Conservation (phyloP, 345 rosid genomes). For the Arabidopsis suecica region DNA sequence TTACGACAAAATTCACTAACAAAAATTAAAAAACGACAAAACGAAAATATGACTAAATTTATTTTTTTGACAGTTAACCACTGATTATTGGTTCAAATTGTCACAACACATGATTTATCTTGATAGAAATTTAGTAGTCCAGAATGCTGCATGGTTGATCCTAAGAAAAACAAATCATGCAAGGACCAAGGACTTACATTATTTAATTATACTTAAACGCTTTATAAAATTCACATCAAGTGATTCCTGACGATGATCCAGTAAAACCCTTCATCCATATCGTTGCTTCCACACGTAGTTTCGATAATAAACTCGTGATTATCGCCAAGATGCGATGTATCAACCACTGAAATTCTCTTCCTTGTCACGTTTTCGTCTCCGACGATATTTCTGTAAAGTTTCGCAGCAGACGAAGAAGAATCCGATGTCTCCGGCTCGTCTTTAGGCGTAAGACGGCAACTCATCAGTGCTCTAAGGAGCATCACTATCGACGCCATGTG, state of each 20-base stretch:
- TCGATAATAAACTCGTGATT: slow-evolving; percentile 1
- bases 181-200: slow-evolving; percentile 24
- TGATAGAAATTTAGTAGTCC: background rate
- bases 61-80: no score
- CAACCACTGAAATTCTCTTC: slow-evolving; percentile 12
- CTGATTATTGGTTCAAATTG: background rate
- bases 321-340: background rate
- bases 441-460: slow-evolving; percentile 41
- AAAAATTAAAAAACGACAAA: no score
- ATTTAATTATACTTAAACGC: slow-evolving; percentile 3
- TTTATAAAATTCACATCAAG: slow-evolving; percentile 21
- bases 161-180: background rate
- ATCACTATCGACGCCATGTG: slow-evolving; percentile 46
- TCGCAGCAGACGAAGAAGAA: background rate
- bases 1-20: no score
- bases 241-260: slow-evolving; percentile 33
- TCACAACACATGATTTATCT: background rate
- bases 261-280: slow-evolving; percentile 28
- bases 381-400: slow-evolving; percentile 3
- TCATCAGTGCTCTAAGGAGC: slow-evolving; percentile 44
- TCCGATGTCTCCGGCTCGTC: slow-evolving; percentile 12
- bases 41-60: no score
- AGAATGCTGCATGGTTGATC: slow-evolving; percentile 28
- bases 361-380: background rate
- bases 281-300: slow-evolving; percentile 12